A percentile compares a stretch with the other conserved stretches of the same genome.
Conservation (phyloP, 1,284 basidiomycete genomes). For the Apiotrichum siamense region DNA sequence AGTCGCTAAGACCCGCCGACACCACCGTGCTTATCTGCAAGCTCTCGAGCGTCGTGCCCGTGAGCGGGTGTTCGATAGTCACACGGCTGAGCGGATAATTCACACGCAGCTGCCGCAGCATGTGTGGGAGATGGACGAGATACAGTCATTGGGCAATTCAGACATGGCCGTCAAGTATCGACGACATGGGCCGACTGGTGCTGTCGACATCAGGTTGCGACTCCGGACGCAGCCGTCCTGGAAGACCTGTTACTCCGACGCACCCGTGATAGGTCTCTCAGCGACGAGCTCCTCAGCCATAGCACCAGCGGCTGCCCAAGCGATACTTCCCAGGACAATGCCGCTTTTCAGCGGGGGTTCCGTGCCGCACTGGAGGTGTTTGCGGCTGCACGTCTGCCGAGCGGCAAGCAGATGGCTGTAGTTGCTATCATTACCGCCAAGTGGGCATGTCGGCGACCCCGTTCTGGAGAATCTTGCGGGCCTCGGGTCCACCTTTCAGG, state of each 20-base stretch:
- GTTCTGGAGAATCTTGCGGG: background rate
- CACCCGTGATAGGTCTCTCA: background rate
- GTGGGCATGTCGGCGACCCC: background rate
- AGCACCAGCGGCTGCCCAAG: background rate
- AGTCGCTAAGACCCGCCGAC: background rate
- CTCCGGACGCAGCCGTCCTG: background rate
- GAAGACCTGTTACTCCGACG: background rate
- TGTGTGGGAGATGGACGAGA: background rate
- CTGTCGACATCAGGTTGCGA: background rate
- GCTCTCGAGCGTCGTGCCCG: background rate
- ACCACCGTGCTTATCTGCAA: background rate
- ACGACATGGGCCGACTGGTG: background rate
- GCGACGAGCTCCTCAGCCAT: background rate
- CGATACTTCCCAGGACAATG: background rate
- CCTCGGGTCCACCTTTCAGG: background rate
- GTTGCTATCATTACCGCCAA: background rate
- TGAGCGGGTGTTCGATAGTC: background rate
- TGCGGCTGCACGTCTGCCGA: background rate
- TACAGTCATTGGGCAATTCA: background rate
- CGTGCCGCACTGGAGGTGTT: background rate
- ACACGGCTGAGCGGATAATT: background rate
- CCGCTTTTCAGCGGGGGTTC: background rate
- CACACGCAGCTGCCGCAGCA: background rate
- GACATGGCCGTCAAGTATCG: background rate
- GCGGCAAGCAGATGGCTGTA: background rate